Percentiles rank a stretch among this genome's conserved stretches.
Conservation (phyloP, 176 grass and related monocot genomes). For the Puya raimondii region DNA sequence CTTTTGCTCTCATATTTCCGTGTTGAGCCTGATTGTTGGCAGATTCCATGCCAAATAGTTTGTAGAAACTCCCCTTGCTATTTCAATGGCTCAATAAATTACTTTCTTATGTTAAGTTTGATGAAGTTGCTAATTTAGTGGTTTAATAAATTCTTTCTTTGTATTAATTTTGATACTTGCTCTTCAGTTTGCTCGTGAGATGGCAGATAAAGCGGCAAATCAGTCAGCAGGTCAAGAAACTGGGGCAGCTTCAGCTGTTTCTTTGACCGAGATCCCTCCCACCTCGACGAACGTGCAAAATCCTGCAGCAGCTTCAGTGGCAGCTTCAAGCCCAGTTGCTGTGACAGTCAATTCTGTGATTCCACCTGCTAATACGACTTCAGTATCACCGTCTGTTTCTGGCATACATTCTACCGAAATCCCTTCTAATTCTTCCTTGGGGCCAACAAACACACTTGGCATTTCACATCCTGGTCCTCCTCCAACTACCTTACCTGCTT, state of each 20-base stretch:
- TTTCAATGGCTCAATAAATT: neutral
- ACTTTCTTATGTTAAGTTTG: neutral
- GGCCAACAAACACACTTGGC: neutral
- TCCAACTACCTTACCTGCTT: slow-evolving; percentile 9
- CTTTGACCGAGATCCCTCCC: slow-evolving; percentile 10
- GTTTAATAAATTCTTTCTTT: too few species aligned
- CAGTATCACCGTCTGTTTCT: slow-evolving; percentile 20
- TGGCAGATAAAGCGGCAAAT: slow-evolving; percentile 53
- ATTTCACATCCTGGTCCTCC: slow-evolving; percentile 30
- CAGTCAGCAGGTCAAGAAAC: slow-evolving; percentile 26
- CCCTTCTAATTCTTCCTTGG: slow-evolving; percentile 24
- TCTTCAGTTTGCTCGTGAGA: slow-evolving; percentile 76
- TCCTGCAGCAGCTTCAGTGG: slow-evolving; percentile 15
- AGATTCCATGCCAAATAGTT: too few species aligned
- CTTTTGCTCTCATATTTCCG: too few species aligned
- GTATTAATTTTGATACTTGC: neutral
- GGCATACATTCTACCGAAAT: slow-evolving; percentile 27
- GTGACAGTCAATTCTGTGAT: slow-evolving; percentile 26
- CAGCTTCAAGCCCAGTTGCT: slow-evolving; percentile 36
- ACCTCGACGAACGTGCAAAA: neutral
- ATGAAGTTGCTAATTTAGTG: too few species aligned
- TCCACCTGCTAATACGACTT: slow-evolving; percentile 17
- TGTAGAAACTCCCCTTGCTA: too few species aligned
- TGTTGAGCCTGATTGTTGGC: too few species aligned
- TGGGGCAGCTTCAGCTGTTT: slow-evolving; percentile 26